Conservation (phyloP, 2,329 filamentous ascomycete species). For the Cercospora zeae-maydis region DNA sequence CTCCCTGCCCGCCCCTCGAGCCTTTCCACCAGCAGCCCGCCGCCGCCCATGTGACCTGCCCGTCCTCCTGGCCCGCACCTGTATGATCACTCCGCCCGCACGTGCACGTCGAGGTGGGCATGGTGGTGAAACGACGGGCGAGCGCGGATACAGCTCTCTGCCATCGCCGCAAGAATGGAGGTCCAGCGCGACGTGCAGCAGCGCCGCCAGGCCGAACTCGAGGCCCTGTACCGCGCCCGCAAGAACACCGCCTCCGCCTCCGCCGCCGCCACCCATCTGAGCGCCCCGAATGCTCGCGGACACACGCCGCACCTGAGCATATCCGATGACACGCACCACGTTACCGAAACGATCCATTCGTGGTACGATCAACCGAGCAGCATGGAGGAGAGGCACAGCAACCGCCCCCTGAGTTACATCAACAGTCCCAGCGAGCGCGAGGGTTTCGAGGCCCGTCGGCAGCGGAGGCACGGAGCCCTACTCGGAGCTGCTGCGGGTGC, state of each 20-base stretch:
- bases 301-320: slow-evolving; percentile 64
- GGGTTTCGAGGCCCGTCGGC: slow-evolving; percentile 37
- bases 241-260: slow-evolving; percentile 17
- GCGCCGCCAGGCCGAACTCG: slow-evolving; percentile 44
- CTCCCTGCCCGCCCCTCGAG: background rate
- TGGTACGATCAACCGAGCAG: slow-evolving; percentile 63
- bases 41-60: background rate
- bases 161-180: slow-evolving; percentile 7
- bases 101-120: slow-evolving; percentile 1
- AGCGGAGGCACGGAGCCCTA: slow-evolving; percentile 29
- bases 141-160: slow-evolving; percentile 5
- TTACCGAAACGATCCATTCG: slow-evolving; percentile 88
- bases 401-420: slow-evolving; percentile 71
- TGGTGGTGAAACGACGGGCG: slow-evolving; percentile 1
- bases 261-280: slow-evolving; percentile 43
- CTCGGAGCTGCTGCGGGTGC: slow-evolving; percentile 11
- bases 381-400: slow-evolving; percentile 57
- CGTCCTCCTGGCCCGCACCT: background rate
- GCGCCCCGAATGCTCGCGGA: background rate
- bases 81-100: background rate
- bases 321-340: slow-evolving; percentile 88
- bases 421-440: slow-evolving; percentile 55
- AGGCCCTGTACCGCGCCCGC: slow-evolving; percentile 35
- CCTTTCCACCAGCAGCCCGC: background rate
- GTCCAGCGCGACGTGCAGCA: slow-evolving; percentile 4